Conservation (phyloP, 352 stramenopile genomes). For the Lagenidium sp. region DNA sequence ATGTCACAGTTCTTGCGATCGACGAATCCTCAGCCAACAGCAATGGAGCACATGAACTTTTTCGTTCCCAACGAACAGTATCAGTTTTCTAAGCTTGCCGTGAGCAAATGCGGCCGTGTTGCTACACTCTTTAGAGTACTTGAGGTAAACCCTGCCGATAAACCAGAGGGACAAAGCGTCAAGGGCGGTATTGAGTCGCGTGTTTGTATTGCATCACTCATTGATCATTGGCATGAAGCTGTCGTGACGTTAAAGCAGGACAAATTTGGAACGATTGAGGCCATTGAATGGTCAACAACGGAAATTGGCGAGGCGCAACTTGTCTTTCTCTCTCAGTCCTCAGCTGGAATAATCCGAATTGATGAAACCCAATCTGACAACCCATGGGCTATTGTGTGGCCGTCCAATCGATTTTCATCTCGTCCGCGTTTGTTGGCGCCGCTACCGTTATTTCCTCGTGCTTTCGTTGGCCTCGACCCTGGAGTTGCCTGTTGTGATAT, state of each 20-base stretch:
- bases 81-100: no score
- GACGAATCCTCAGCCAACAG: no score
- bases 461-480: conserved; percentile 31
- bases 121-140: conserved; percentile 51
- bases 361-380: conserved; percentile 25
- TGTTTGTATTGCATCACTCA: conserved; percentile 43
- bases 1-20: no score
- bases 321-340: conserved; percentile 52
- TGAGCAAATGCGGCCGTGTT: no score
- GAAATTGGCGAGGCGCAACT: no score
- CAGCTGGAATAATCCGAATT: conserved; percentile 52
- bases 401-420: conserved; percentile 46
- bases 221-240: conserved; percentile 46
- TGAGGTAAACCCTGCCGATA: conserved; percentile 43
- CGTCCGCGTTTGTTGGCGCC: conserved; percentile 38
- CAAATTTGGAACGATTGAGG: conserved; percentile 45
- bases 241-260: conserved; percentile 43
- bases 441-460: conserved; percentile 42
- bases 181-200: no score
- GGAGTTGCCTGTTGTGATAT: conserved; percentile 52
- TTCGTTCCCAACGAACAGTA: no score
- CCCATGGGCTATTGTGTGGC: conserved; percentile 54
- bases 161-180: no score
- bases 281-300: conserved; percentile 66
- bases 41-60: no score